phyloP scores from a whole-genome alignment of 306 rosid species.

The Argentina anserina region DNA sequence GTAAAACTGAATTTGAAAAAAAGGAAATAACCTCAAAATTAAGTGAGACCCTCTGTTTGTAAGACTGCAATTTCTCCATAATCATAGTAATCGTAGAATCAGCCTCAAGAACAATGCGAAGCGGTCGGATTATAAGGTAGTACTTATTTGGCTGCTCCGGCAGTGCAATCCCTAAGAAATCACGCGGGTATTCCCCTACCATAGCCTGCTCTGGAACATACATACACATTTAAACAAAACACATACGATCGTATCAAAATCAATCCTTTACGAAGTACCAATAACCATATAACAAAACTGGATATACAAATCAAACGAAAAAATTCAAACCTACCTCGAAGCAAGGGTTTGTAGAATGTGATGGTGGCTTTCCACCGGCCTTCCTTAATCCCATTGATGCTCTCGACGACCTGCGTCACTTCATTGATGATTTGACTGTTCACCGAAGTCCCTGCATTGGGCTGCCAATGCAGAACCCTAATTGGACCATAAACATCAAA shows the following conservation, averaged over 20 bases:
- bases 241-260: neutral
- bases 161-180: slow-evolving; percentile 66
- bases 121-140: slow-evolving; percentile 71
- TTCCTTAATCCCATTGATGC: slow-evolving; percentile 75
- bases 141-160: slow-evolving; percentile 80
- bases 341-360: slow-evolving; percentile 77
- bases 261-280: neutral
- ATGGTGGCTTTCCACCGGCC: slow-evolving; percentile 83
- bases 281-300: neutral
- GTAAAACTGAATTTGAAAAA: neutral
- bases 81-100: slow-evolving; percentile 70
- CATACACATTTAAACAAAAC: neutral
- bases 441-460: slow-evolving; percentile 60
- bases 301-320: neutral
- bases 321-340: slow-evolving; percentile 47
- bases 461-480: slow-evolving; percentile 94
- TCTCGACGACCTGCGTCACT: slow-evolving; percentile 80
- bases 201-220: slow-evolving; percentile 39
- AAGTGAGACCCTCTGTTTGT: slow-evolving; percentile 67
- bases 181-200: slow-evolving; percentile 62
- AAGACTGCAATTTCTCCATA: slow-evolving; percentile 95
- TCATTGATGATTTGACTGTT: slow-evolving; percentile 77
- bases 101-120: slow-evolving; percentile 68
- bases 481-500: neutral
- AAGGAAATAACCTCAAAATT: slow-evolving; percentile 56